Conservation (phyloP, 345 rosid species). For the Clarkia xantiana region DNA sequence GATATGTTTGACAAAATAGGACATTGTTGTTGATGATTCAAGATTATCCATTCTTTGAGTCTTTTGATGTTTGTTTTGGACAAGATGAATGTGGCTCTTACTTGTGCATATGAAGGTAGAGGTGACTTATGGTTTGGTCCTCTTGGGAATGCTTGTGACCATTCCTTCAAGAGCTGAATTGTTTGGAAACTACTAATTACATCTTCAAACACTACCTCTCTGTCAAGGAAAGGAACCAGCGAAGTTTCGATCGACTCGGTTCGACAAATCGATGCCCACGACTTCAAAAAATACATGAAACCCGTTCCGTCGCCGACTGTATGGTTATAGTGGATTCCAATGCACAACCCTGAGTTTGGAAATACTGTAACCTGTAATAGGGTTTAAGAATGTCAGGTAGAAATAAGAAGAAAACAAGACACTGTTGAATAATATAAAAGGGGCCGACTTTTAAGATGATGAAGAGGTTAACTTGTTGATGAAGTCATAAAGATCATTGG, state of each 20-base stretch:
- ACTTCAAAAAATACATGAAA: conserved; percentile 24
- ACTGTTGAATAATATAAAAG: too few relatives aligned
- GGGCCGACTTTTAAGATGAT: too few relatives aligned
- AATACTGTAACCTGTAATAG: conserved; percentile 15
- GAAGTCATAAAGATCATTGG: too few relatives aligned
- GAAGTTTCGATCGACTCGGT: not conserved
- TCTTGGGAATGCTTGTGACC: too few relatives aligned
- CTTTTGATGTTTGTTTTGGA: too few relatives aligned
- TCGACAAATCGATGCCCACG: conserved; percentile 17
- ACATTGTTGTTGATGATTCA: too few relatives aligned
- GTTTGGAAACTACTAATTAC: conserved; percentile 8
- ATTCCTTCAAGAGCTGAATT: conserved; percentile 6
- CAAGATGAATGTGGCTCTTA: conserved; percentile 5
- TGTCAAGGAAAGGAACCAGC: conserved; percentile 9
- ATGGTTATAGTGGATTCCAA: conserved; percentile 17
- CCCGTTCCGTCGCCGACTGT: conserved; percentile 26
- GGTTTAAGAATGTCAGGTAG: too few relatives aligned
- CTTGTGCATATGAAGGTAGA: conserved; percentile 11
- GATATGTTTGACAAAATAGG: too few relatives aligned
- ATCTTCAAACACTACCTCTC: conserved; percentile 12
- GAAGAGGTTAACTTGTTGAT: not conserved
- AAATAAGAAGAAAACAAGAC: not conserved
- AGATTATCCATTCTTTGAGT: too few relatives aligned
- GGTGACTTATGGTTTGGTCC: too few relatives aligned
- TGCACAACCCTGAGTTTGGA: conserved; percentile 22